Evolutionary conservation across 1,284 basidiomycete species (phyloP).

Genomic region (Apiotrichum laibachii): DNA sequence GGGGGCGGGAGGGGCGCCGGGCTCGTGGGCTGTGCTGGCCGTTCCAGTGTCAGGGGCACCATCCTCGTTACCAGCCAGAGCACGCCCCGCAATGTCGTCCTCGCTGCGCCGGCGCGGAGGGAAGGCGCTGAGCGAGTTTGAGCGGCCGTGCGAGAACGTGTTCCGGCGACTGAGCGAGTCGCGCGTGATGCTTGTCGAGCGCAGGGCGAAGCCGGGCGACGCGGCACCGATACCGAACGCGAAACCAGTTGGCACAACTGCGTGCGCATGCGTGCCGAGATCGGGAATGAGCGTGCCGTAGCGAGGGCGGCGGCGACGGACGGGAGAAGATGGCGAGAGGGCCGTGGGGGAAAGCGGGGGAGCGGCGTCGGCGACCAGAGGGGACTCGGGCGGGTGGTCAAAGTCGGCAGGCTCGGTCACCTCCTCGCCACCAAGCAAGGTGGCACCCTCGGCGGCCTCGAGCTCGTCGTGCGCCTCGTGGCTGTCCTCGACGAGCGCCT

Average conservation of each 20-base stretch:
- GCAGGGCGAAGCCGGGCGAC: slow-evolving; percentile 50
- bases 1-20: not conserved
- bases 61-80: not conserved
- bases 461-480: slow-evolving; percentile 29
- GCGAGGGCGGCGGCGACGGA: slow-evolving; percentile 23
- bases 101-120: not conserved
- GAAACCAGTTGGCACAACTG: slow-evolving; percentile 42
- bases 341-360: not conserved
- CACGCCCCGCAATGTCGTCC: not conserved
- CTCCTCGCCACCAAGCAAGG: slow-evolving; percentile 20
- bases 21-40: not conserved
- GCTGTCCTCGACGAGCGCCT: slow-evolving; percentile 18
- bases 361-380: not conserved
- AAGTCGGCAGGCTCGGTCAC: slow-evolving; percentile 11
- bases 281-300: slow-evolving; percentile 51
- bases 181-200: slow-evolving; percentile 29
- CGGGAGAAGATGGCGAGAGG: slow-evolving; percentile 28
- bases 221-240: slow-evolving; percentile 51
- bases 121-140: not conserved
- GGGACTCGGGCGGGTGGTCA: slow-evolving; percentile 10
- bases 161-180: not conserved
- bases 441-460: slow-evolving; percentile 27
- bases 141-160: slow-evolving; percentile 4
- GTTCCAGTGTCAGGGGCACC: not conserved
- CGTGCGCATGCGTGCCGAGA: slow-evolving; percentile 23